A percentile compares a stretch with the other conserved stretches of the same genome.
Conservation (phyloP, 1,284 basidiomycete genomes). For the Cryptococcus sp. region DNA sequence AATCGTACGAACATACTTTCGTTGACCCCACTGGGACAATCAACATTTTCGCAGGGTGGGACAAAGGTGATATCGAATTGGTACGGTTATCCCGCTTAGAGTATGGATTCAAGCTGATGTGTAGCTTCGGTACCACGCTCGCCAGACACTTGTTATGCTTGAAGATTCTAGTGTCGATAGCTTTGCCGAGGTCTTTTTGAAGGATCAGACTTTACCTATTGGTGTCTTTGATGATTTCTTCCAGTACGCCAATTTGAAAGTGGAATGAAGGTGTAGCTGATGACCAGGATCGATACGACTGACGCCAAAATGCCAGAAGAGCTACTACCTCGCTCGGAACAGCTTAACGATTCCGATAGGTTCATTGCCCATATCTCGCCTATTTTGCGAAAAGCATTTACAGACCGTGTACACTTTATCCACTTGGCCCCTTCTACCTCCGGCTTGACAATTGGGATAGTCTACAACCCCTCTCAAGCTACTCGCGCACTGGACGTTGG, state of each 20-base stretch:
- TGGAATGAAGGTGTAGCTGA: neutral
- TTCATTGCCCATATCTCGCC: slow-evolving; percentile 57
- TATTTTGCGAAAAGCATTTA: slow-evolving; percentile 63
- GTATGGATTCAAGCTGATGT: neutral
- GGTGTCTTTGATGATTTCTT: slow-evolving; percentile 75
- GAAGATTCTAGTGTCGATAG: slow-evolving; percentile 53
- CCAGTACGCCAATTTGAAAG: slow-evolving; percentile 54
- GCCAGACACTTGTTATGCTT: slow-evolving; percentile 57
- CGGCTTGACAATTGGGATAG: slow-evolving; percentile 61
- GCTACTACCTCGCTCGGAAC: slow-evolving; percentile 48
- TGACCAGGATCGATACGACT: slow-evolving; percentile 59
- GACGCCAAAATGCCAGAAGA: slow-evolving; percentile 36
- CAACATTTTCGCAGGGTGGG: slow-evolving; percentile 76
- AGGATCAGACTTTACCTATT: slow-evolving; percentile 43
- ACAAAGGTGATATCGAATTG: slow-evolving; percentile 52
- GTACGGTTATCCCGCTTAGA: slow-evolving; percentile 23
- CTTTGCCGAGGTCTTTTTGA: slow-evolving; percentile 47
- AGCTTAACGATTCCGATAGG: slow-evolving; percentile 58
- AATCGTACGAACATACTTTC: slow-evolving; percentile 53
- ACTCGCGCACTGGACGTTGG: slow-evolving; percentile 84
- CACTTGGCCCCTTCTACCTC: slow-evolving; percentile 52
- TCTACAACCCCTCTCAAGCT: slow-evolving; percentile 66
- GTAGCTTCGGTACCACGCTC: slow-evolving; percentile 72
- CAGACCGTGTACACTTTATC: slow-evolving; percentile 60
- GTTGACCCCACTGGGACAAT: slow-evolving; percentile 75